These are phyloP conservation scores for Jaltomata sinuosa DNA, from an alignment of 257 asterid genomes.

Conservation along the genomic window DNA sequence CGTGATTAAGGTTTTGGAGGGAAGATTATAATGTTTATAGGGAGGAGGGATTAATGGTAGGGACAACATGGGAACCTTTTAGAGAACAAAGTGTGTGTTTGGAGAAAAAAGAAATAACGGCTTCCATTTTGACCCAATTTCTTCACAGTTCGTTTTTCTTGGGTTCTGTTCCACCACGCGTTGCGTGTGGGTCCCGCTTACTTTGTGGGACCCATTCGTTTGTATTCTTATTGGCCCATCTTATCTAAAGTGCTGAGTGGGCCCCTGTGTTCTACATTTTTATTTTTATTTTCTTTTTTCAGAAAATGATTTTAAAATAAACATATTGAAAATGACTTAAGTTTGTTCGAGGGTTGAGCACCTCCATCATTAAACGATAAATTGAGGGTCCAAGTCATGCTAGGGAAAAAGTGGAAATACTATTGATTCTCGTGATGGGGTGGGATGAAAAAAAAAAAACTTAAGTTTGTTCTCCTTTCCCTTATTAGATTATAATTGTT, in stretches of 20 bases:
- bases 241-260: neutral
- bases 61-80: slow-evolving; percentile 37
- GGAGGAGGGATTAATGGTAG: slow-evolving; percentile 24
- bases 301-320: no score
- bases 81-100: slow-evolving; percentile 26
- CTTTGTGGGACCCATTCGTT: neutral
- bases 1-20: neutral
- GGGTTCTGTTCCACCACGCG: slow-evolving; percentile 48
- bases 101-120: slow-evolving; percentile 15
- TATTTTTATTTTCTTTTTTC: neutral
- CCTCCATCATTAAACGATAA: no score
- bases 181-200: slow-evolving; percentile 29
- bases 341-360: neutral
- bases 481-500: neutral
- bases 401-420: no score
- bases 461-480: neutral
- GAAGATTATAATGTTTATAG: neutral
- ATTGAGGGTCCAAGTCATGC: no score
- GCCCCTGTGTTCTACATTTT: neutral
- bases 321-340: neutral
- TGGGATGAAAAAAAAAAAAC: no score
- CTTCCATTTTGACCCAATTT: slow-evolving; percentile 27
- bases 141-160: slow-evolving; percentile 1
- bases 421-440: no score
- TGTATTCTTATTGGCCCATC: slow-evolving; percentile 3